Evolutionary conservation across 306 rosid species (phyloP).

Genomic region (Notholithocarpus densiflorus): DNA sequence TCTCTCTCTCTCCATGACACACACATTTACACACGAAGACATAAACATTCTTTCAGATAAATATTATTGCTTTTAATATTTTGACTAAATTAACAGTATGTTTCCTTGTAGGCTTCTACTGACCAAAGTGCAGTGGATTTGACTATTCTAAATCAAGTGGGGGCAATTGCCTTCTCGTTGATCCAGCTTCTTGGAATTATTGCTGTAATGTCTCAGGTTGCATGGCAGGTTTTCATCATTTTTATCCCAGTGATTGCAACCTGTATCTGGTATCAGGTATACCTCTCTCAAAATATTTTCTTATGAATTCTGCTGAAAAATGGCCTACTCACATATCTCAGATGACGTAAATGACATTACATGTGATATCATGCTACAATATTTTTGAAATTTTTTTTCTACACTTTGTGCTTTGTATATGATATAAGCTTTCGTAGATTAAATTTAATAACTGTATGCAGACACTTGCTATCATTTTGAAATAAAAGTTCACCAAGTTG

Average conservation of each 20-base stretch:
- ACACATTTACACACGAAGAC: background rate
- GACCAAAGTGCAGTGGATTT: slow-evolving; percentile 49
- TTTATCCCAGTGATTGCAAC: slow-evolving; percentile 47
- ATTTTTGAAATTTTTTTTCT: background rate
- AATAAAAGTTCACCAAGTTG: background rate
- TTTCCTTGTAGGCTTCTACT: slow-evolving; percentile 48
- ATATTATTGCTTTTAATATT: too few relatives aligned
- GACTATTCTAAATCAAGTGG: slow-evolving; percentile 30
- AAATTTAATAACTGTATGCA: background rate
- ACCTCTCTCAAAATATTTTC: background rate
- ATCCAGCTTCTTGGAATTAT: slow-evolving; percentile 50
- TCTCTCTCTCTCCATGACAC: too few relatives aligned
- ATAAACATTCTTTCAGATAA: background rate
- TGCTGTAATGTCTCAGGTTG: slow-evolving; percentile 52
- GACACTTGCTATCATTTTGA: background rate
- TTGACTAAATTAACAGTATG: background rate
- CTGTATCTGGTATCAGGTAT: slow-evolving; percentile 53
- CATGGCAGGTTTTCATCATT: slow-evolving; percentile 53
- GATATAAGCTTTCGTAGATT: background rate
- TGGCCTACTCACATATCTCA: background rate
- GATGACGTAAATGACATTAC: background rate
- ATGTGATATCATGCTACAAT: background rate
- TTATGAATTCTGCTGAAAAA: background rate
- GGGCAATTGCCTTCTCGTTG: slow-evolving; percentile 19
- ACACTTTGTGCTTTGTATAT: background rate